phyloP scores from a whole-genome alignment of 2,329 filamentous ascomycete species.

The Trichoderma aggressivum region DNA sequence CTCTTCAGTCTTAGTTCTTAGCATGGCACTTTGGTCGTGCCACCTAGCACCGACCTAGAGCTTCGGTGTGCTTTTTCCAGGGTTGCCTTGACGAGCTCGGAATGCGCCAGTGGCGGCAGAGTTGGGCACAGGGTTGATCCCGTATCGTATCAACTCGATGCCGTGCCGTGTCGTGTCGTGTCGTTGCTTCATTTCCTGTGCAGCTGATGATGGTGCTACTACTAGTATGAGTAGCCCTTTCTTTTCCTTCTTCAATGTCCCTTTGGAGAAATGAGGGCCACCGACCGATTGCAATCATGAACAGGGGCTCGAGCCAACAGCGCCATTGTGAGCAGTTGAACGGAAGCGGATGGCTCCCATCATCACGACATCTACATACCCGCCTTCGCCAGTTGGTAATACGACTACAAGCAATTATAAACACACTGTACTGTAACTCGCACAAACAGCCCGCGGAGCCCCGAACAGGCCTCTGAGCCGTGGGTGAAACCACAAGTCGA shows the following conservation, averaged over 20 bases:
- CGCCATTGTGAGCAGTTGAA: background rate
- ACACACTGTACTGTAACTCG: background rate
- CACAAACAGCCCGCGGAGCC: background rate
- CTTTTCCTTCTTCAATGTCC: background rate
- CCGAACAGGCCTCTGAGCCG: background rate
- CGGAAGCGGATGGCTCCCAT: background rate
- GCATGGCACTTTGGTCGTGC: background rate
- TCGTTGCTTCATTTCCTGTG: background rate
- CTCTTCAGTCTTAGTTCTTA: background rate
- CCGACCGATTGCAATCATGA: background rate
- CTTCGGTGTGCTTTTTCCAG: background rate
- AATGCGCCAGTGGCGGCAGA: slow-evolving; percentile 2
- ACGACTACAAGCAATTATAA: background rate
- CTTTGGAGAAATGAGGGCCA: background rate
- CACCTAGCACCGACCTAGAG: background rate
- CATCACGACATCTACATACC: background rate
- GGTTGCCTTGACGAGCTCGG: background rate
- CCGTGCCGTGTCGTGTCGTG: background rate
- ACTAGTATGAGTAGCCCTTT: background rate
- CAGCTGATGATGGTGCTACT: background rate
- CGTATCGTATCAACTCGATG: background rate
- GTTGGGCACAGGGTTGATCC: slow-evolving; percentile 6
- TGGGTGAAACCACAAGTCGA: background rate
- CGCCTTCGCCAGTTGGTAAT: background rate
- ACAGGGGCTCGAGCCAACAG: background rate